A percentile compares a stretch with the other conserved stretches of the same genome.
Evolutionary conservation across 257 asterid species (phyloP).

Genomic region (Leonotis leonurus): DNA sequence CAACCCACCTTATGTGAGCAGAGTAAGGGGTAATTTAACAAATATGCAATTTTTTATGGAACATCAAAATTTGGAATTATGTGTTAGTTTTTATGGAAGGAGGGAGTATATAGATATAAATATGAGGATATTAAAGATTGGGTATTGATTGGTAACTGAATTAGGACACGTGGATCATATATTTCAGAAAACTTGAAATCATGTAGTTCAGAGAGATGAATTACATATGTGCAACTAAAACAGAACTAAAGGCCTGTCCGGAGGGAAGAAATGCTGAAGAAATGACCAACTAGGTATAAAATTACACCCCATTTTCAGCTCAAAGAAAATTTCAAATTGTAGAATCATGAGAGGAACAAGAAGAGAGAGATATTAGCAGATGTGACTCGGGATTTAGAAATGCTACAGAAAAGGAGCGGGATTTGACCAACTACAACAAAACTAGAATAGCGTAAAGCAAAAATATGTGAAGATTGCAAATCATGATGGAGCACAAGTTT

Average conservation of each 20-base stretch:
- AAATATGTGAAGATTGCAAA: slow-evolving; percentile 2
- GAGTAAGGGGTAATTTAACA: no score
- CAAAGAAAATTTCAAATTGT: not conserved
- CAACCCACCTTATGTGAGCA: no score
- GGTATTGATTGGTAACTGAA: not conserved
- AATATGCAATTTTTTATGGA: no score
- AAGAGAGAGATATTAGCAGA: not conserved
- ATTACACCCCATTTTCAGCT: not conserved
- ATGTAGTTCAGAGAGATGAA: not conserved
- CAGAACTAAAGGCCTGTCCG: slow-evolving; percentile 5
- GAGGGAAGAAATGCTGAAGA: not conserved
- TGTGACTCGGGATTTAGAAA: not conserved
- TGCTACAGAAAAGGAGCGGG: not conserved
- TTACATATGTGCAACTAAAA: not conserved
- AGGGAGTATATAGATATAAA: no score
- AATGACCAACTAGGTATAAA: not conserved
- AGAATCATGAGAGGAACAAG: not conserved
- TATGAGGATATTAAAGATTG: not conserved
- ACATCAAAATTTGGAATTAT: no score
- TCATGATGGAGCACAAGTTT: slow-evolving; percentile 5
- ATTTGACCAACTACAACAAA: not conserved
- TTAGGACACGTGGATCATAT: not conserved
- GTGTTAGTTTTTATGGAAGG: no score
- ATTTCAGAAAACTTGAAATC: slow-evolving; percentile 7
- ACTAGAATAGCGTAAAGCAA: not conserved